Evolutionary conservation across 345 rosid genomes (phyloP), one percentile per base, ranked within the genome.

Genomic region (Erodium maritimum): DNA sequence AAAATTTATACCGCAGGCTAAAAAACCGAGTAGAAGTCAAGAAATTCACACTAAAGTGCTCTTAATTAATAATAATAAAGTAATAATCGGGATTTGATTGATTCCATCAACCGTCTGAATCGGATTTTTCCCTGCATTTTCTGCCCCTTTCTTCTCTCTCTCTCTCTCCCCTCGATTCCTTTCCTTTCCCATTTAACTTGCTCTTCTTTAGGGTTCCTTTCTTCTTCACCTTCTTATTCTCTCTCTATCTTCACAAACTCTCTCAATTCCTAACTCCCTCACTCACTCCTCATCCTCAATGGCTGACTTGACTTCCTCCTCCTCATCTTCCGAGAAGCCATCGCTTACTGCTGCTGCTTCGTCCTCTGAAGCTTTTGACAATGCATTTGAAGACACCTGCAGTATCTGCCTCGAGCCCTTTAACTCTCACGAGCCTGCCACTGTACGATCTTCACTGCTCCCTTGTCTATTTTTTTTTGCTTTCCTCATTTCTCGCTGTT

Each of bases 351-450:
- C 79, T 5, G 64, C 73, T 11, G 65, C 71, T 0, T 55, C 75
- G 52, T 64, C 78, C 5, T 67, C 76, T 8, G 73, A 37, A 19
- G 17, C 54, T 6, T 50, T 62, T 66, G 95, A 83, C 6, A 72
- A 37, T 17, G 17, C 54, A 4, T 50, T 62, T 66, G 95, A 83
- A 18, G 95, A 90, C 66, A 76, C 77, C 19, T 90, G 97, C 68
- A 87, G 97, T 74, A 85, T 90, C 78, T 90, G 97, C 65, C 85
- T 90, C 66, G 95, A 90, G 61, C 68, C 85, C 65, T 90, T 87
- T 80, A 67, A 81, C 57, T 18, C 68, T 24, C 81, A 79, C 13
- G 77, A 87, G 33, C 97, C 97, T 60, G 67, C 77, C 65, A 75
- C 93, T 67, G 97, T 87, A 64, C 20, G 67, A 52, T 65, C 56